These are phyloP conservation scores for Globisporangium orthogonon DNA, from an alignment of 352 stramenopile genomes.

Conservation along the genomic window DNA sequence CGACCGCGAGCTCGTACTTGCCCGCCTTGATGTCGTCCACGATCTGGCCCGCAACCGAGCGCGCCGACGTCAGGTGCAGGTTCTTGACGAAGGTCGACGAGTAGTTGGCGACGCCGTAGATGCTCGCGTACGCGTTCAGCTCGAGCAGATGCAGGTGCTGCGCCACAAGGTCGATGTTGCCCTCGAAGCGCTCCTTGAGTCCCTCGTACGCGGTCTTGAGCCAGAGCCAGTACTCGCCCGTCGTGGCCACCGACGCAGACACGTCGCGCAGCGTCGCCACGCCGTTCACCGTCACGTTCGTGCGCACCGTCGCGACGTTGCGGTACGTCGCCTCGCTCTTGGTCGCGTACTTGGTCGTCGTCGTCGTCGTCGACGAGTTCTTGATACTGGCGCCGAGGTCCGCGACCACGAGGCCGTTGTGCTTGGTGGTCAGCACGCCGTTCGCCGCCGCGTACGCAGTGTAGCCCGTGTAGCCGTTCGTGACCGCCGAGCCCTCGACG, in stretches of 20 bases:
- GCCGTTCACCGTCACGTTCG: constrained; percentile 38
- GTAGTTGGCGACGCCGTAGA: constrained; percentile 42
- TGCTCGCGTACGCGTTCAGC: constrained; percentile 48
- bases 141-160: constrained; percentile 60
- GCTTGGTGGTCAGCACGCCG: constrained; percentile 42
- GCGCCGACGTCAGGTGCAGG: constrained; percentile 43
- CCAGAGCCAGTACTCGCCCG: constrained; percentile 59
- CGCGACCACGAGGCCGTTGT: constrained; percentile 38
- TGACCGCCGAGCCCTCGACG: constrained; percentile 26
- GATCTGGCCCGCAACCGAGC: constrained; percentile 38
- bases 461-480: constrained; percentile 48
- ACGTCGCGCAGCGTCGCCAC: constrained; percentile 30
- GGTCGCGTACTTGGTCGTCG: constrained; percentile 15
- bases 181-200: constrained; percentile 45
- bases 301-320: constrained; percentile 25
- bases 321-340: constrained; percentile 25
- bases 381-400: constrained; percentile 19
- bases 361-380: constrained; percentile 7
- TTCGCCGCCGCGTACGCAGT: constrained; percentile 20
- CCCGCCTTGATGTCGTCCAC: constrained; percentile 43
- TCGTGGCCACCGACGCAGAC: constrained; percentile 29
- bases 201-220: constrained; percentile 51
- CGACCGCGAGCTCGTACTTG: constrained; percentile 35
- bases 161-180: constrained; percentile 50
- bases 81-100: constrained; percentile 42